Evolutionary conservation across 495 filamentous ascomycete species (phyloP), one percentile per base, ranked within the genome.

Genomic region (Jackrogersella multiformis): DNA sequence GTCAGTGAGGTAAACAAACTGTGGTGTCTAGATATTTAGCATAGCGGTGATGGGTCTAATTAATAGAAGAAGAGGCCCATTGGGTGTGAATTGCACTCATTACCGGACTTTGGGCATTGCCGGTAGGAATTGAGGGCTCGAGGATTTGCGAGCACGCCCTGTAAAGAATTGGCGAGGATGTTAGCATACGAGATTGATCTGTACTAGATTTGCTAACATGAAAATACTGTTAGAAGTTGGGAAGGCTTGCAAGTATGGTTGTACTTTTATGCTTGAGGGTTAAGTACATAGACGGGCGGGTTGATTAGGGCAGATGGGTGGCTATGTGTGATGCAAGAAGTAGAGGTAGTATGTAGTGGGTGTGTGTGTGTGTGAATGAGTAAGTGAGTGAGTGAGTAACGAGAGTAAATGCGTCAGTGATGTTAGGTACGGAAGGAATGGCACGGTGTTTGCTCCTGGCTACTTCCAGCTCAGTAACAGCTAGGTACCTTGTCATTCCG

Each of bases 91-190:
- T 51, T 68, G 69, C 61, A 65, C 38, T 71, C 64, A 68, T 68
- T 68, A 68, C 69, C 64, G 62, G 69, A 64, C 69, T 65, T 67
- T 68, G 64, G 60, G 65, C 69, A 72, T 72, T 65, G 67, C 67
- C 67, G 61, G 67, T 42, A 39, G 61, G 56, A 65, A 70, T 61
- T 52, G 67, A 53, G 61, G 61, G 44, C 56, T 64, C 61, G 56
- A 61, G 57, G 38, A 30, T 61, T 61, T 61, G 32, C 57, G 61
- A 72, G 56, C 35, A 61, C 62, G 56, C 45, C 61, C 61, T 70
- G 56, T 61, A 64, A 26, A 68, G 45, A 57, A 39, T 30, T 45
- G 65, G 52, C 21, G 39, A 61, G 41, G 61, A 36, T 61, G 60
- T 70, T 70, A 71, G 64, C 36, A 71, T 34, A 55, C 56, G 20